These are phyloP conservation scores for Populus simonii DNA, from an alignment of 345 rosid genomes.

Conservation along the genomic window DNA sequence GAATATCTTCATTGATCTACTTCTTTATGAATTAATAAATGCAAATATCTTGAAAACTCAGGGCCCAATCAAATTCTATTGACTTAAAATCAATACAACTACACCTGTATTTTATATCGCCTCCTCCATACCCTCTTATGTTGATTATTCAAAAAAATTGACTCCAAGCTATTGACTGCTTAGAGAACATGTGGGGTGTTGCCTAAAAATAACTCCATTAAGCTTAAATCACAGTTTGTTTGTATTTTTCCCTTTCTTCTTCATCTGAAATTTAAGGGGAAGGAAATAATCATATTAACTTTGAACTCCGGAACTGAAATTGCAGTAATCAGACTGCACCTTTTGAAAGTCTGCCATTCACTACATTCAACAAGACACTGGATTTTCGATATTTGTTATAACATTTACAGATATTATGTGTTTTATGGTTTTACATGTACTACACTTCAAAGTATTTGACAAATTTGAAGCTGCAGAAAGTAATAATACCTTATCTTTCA, in stretches of 20 bases:
- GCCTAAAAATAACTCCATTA: background rate
- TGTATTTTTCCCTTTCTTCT: background rate
- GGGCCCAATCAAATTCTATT: background rate
- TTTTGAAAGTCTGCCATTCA: background rate
- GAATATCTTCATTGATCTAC: background rate
- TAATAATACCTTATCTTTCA: conserved; percentile 77
- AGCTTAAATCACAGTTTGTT: too few species aligned
- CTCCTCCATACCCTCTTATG: background rate
- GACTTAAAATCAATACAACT: background rate
- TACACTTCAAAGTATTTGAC: background rate
- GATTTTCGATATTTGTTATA: background rate
- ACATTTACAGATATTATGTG: background rate
- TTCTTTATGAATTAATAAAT: background rate
- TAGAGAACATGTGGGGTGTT: background rate
- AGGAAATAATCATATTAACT: background rate
- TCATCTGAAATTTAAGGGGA: background rate
- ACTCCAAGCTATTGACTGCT: background rate
- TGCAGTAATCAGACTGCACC: background rate
- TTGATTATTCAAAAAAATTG: background rate
- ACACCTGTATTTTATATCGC: background rate
- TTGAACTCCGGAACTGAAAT: background rate
- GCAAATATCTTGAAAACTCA: background rate
- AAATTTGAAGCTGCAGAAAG: conserved; percentile 1
- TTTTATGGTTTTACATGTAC: background rate
- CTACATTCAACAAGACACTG: background rate